Base-by-base conservation (phyloP, 371 early-diverging fungal genomes). In the Apophysomyces ossiformis region DNA sequence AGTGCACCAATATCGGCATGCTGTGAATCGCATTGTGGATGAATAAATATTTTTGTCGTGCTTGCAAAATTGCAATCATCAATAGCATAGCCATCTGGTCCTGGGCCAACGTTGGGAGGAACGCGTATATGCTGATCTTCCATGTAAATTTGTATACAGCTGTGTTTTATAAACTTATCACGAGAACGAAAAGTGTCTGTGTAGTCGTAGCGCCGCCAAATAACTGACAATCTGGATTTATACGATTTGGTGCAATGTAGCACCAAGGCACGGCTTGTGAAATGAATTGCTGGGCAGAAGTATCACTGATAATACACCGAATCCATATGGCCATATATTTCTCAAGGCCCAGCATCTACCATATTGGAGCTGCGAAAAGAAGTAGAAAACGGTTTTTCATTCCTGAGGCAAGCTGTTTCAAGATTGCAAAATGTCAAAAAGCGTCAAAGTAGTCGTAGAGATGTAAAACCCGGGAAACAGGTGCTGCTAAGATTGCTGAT, bases 111-210 rank as follows among this genome's bases (percentile, higher is more conserved):
- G 47, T 47, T 47, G 18, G 21, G 47, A 9, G 47, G 47, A 1
- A 47, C 47, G n/a, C 47, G 47, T n/a, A 47, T 47, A 47, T 47
- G 47, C 4, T 21, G 47, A 47, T 47, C 47, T n/a, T 47, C 21
- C 0, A 47, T 47, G 21, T 21, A 47, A 7, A 5, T 47, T n/a
- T 47, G 47, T 18, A 47, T 16, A 16, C 47, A 21, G 3, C 12
- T 47, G 47, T 47, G 47, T 7, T 47, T 47, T 16, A 47, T 16
- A 18, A 47, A 58, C 7, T 7, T 37, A 4, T 21, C 21, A 37
- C 16, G 37, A 8, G 9, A 36, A 13, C 16, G 36, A 13, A 41
- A 58, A 11, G 59, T 18, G 37, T 16, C 9, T 21, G 41, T 38
- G 21, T 3, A 13, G 13, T 36, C 18, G 9, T 58, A 13, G 2